Conservation (phyloP, 139 green algal genomes). For the Picochlorum sp. region DNA sequence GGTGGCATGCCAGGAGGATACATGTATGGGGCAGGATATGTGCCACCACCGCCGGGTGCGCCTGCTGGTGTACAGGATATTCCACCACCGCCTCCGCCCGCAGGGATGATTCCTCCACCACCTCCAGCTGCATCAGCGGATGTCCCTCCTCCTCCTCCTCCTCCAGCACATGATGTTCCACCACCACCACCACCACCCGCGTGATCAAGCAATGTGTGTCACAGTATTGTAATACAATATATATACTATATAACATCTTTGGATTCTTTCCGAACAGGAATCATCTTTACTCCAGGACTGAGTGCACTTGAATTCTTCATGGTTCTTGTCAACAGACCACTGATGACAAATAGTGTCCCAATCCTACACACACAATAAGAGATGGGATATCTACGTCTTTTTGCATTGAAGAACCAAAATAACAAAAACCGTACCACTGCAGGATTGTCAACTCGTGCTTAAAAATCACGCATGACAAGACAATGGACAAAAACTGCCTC, state of each 20-base stretch:
- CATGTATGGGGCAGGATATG: neutral
- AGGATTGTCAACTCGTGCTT: constrained; percentile 51
- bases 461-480: constrained; percentile 76
- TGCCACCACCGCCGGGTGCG: constrained; percentile 3
- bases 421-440: constrained; percentile 46
- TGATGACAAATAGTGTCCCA: constrained; percentile 18
- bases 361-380: neutral
- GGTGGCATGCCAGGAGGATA: neutral
- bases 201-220: neutral
- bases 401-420: neutral
- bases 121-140: neutral
- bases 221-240: neutral
- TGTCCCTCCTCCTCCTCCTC: constrained; percentile 8
- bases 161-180: neutral
- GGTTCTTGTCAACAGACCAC: constrained; percentile 15
- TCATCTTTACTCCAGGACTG: neutral
- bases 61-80: neutral
- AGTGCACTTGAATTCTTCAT: neutral
- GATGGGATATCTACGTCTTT: no score
- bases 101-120: constrained; percentile 1
- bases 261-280: neutral
- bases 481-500: constrained; percentile 82
- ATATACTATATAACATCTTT: neutral
- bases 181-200: constrained; percentile 9
- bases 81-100: constrained; percentile 13